Evolutionary conservation across 345 rosid genomes (phyloP).

Genomic region (Rhodomyrtus tomentosa): DNA sequence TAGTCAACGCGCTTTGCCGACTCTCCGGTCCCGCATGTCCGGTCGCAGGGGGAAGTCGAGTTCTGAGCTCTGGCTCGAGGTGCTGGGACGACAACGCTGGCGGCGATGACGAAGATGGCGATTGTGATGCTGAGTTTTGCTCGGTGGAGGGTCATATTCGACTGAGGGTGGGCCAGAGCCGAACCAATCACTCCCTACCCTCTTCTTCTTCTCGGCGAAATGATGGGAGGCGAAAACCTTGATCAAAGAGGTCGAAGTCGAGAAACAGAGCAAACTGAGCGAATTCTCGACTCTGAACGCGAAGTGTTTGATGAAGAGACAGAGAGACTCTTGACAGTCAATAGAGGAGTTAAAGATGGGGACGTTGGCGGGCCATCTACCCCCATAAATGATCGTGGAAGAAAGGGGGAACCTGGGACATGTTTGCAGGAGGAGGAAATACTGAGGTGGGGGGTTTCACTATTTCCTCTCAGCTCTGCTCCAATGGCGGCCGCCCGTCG

Average conservation of each 20-base stretch:
- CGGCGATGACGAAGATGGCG: background rate
- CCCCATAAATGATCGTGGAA: slow-evolving; percentile 25
- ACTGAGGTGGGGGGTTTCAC: background rate
- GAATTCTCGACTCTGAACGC: background rate
- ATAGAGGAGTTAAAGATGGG: slow-evolving; percentile 2
- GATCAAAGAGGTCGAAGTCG: background rate
- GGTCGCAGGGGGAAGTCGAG: slow-evolving; percentile 1
- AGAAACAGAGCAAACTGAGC: background rate
- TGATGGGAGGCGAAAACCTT: too few relatives aligned
- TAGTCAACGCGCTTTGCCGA: slow-evolving; percentile 14
- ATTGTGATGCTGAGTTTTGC: background rate
- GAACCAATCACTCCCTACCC: background rate
- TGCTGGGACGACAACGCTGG: background rate
- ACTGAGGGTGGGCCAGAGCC: background rate
- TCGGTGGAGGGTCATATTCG: background rate
- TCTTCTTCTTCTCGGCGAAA: background rate
- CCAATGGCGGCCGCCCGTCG: background rate
- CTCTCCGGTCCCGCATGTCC: slow-evolving; percentile 24
- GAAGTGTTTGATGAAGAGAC: background rate
- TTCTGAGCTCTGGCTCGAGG: slow-evolving; percentile 1
- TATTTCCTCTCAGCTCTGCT: background rate
- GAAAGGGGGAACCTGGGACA: background rate
- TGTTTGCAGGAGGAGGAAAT: background rate
- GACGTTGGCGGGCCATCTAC: slow-evolving; percentile 27
- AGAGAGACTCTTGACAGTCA: background rate